Percentiles rank a stretch among this genome's conserved stretches.
Evolutionary conservation across 495 filamentous ascomycete species (phyloP).

Genomic region (Annulohypoxylon nitens): DNA sequence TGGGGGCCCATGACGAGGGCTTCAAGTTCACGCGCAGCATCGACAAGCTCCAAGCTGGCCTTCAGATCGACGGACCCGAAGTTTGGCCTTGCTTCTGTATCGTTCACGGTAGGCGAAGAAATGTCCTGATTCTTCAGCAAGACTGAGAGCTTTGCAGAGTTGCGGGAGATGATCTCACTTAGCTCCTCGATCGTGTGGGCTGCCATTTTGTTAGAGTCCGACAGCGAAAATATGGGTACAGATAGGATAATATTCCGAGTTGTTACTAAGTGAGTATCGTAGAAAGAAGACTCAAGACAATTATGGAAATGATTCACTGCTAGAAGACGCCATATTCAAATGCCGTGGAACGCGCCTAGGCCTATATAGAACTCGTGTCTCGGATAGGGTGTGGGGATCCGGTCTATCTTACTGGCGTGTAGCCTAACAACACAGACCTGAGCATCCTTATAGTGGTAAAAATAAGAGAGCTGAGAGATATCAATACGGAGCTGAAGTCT

Average conservation of each 20-base stretch:
- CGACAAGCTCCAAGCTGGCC: not conserved
- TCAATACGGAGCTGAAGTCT: not conserved
- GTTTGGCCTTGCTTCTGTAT: not conserved
- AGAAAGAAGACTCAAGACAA: not conserved
- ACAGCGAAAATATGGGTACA: not conserved
- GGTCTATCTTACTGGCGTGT: not conserved
- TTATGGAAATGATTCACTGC: not conserved
- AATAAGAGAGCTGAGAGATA: not conserved
- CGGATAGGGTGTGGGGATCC: not conserved
- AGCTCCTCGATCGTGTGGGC: slow-evolving; percentile 7
- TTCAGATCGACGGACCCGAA: not conserved
- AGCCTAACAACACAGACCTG: too few species aligned
- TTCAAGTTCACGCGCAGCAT: slow-evolving; percentile 8
- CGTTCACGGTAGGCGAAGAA: not conserved
- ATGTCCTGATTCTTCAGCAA: not conserved
- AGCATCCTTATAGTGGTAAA: not conserved
- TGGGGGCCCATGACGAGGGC: not conserved
- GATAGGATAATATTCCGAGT: not conserved
- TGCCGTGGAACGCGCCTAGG: not conserved
- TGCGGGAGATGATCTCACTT: not conserved
- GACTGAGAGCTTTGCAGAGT: not conserved
- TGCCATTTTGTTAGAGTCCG: not conserved
- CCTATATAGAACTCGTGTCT: not conserved
- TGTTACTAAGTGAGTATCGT: too few species aligned
- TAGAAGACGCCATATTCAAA: not conserved